Percentiles rank a stretch among this genome's conserved stretches.
Conservation (phyloP, 148 eudicot genomes). For the Amaranthus cruentus region DNA sequence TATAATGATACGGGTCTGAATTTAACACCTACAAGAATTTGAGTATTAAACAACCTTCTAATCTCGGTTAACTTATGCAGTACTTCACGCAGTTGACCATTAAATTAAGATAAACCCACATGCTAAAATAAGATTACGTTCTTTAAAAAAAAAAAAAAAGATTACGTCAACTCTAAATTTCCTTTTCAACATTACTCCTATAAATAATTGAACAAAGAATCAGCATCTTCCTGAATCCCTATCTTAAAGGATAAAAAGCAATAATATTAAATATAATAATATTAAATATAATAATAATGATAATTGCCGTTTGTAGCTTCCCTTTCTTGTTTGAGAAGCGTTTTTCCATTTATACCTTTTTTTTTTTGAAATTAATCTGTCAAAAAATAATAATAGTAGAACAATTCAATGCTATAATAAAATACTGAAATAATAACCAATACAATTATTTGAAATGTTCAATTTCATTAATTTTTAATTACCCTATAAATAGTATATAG, state of each 20-base stretch:
- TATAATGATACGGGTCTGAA: neutral
- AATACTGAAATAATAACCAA: neutral
- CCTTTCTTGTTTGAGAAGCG: too few relatives aligned
- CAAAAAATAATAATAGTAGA: neutral
- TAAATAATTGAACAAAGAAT: constrained; percentile 15
- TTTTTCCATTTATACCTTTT: too few relatives aligned
- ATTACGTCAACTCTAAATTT: constrained; percentile 26
- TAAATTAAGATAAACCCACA: neutral
- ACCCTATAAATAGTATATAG: constrained; percentile 7
- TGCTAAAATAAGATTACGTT: constrained; percentile 12
- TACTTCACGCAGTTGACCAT: constrained; percentile 34
- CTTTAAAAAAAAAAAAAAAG: constrained; percentile 1
- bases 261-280: too few relatives aligned
- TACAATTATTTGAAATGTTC: neutral
- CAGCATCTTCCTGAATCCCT: constrained; percentile 27
- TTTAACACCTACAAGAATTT: neutral
- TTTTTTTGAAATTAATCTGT: too few relatives aligned
- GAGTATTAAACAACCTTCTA: constrained; percentile 14
- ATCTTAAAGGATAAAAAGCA: constrained; percentile 24
- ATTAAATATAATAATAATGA: too few relatives aligned
- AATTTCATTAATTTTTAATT: constrained; percentile 11
- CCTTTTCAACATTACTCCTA: neutral
- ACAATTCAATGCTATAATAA: neutral
- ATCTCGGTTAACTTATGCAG: constrained; percentile 16
- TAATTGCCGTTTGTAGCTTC: too few relatives aligned